Evolutionary conservation across 1,284 basidiomycete species (phyloP).

Genomic region (Xerocomus minutiporus): DNA sequence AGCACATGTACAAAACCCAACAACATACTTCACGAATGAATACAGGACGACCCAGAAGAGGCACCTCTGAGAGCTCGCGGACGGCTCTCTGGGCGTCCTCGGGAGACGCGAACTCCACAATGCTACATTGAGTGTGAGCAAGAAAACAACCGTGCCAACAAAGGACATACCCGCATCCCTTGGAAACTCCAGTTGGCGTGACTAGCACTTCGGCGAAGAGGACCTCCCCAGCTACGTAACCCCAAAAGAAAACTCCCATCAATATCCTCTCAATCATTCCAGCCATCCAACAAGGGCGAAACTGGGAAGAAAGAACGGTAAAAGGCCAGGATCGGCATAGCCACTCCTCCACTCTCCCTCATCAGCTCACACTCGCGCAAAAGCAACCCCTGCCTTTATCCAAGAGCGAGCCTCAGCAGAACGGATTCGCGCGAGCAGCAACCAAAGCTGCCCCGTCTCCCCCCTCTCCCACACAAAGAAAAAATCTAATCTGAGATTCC

Average conservation of each 20-base stretch:
- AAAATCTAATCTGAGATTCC: constrained; percentile 55
- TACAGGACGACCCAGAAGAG: constrained; percentile 86
- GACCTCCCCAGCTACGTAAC: constrained; percentile 91
- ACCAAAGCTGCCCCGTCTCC: constrained; percentile 19
- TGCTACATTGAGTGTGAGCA: constrained; percentile 45
- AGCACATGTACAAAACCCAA: background rate
- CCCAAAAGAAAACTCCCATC: constrained; percentile 79
- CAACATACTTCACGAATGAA: constrained; percentile 88
- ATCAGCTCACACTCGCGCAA: constrained; percentile 35
- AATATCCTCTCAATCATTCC: constrained; percentile 74
- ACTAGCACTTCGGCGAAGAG: constrained; percentile 98
- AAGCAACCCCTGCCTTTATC: constrained; percentile 32
- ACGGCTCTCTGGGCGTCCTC: constrained; percentile 86
- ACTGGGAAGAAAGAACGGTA: constrained; percentile 38
- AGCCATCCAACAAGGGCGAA: constrained; percentile 60
- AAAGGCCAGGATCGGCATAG: constrained; percentile 19
- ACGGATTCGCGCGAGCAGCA: constrained; percentile 33
- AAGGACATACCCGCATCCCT: constrained; percentile 89
- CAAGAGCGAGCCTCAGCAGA: constrained; percentile 35
- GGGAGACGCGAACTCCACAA: constrained; percentile 83
- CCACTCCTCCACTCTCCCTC: constrained; percentile 32
- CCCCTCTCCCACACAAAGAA: constrained; percentile 31
- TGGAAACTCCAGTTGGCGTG: constrained; percentile 93
- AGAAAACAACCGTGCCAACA: background rate
- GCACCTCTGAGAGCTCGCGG: constrained; percentile 81